Evolutionary conservation across 345 rosid species (phyloP), one percentile per base, ranked within the genome.

Genomic region (Brassica juncea): DNA sequence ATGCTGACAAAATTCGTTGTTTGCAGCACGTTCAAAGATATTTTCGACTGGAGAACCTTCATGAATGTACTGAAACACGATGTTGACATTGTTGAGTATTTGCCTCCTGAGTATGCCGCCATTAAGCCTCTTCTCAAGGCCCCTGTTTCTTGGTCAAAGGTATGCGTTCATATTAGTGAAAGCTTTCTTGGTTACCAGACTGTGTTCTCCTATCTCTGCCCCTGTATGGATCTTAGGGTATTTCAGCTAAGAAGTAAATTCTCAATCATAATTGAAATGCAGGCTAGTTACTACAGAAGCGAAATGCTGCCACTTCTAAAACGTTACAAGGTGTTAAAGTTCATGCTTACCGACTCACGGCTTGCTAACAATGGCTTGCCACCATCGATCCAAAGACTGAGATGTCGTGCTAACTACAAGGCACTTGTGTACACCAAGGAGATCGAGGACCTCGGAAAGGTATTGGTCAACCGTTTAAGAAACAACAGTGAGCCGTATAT

Each of bases 71-170:
- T 96, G 25, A 90, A 87, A 85, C 89, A 89, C 12, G 98, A 96
- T 60, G 77, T 96, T 62, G 86, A 89, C 12, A 90, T 96, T 65
- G 86, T 92, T 0, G 98, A 93, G 86, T 93, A 92, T 81, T 77
- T 93, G 72, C 98, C 99, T 7, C 75, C 84, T 3, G 73, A 74
- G 19, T 88, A 80, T 49, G 84, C 89, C 8, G 70, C 75, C 19
- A 82, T 77, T 82, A 88, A 88, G 79, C 97, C 97, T 49, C 87
- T 87, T 44, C 59, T 83, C 54, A 96, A 88, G 85, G 97, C 98
- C 58, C 99, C 99, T 32, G 83, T 96, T 77, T 96, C 99, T n/a
- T 96, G 99, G 99, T 96, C 99, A 0, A 96, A 89, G 99, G 99
- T 95, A 15, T 68, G 85, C 5, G 61, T 58, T 10, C n/a, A 8